Evolutionary conservation across 2,329 filamentous ascomycete species (phyloP), one percentile per base, ranked within the genome.

Genomic region (Fusarium goolgardi): DNA sequence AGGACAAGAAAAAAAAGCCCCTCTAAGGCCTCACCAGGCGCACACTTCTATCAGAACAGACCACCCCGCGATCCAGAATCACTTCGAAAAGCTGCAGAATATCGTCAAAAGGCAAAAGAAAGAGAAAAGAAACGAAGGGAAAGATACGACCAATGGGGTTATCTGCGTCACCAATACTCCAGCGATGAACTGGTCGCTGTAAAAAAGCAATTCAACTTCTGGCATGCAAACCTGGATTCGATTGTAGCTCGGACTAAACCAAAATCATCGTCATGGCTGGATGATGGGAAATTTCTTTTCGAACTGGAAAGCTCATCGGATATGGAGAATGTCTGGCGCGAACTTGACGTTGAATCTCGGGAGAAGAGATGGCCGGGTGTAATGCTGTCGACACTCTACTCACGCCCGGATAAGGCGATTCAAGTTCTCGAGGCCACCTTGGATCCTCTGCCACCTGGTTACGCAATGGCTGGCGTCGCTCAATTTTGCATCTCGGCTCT

Each of bases 361-460:
- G 62, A 62, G 29, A 39, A 62, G 13, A 64, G 64, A 29, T 82
- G 79, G 80, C 75, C 75, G 6, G 49, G 58, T 7, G 50, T 76
- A 20, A 79, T 83, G 75, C 60, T 82, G 8, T 78, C 77, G 3
- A 76, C 79, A 2, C 55, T 83, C 35, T 68, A 73, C 40, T 64
- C 59, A 10, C 70, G 64, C n/a, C 80, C 79, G 2, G 71, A 74
- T 12, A 78, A 76, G 54, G 75, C 75, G 4, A 50, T 46, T 13
- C 65, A 66, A 54, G 73, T 83, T 10, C 74, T 83, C 3, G 69
- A 75, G 20, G 80, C 80, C 6, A 83, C 80, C 0, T 58, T 80
- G 55, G 72, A 80, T 35, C 76, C 77, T 7, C 53, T 73, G 13
- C 74, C 78, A 2, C 78, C 78, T 1, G 77, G 77, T 2, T 83